Conservation (phyloP, 1,284 basidiomycete species). For the Gomphus sp. region DNA sequence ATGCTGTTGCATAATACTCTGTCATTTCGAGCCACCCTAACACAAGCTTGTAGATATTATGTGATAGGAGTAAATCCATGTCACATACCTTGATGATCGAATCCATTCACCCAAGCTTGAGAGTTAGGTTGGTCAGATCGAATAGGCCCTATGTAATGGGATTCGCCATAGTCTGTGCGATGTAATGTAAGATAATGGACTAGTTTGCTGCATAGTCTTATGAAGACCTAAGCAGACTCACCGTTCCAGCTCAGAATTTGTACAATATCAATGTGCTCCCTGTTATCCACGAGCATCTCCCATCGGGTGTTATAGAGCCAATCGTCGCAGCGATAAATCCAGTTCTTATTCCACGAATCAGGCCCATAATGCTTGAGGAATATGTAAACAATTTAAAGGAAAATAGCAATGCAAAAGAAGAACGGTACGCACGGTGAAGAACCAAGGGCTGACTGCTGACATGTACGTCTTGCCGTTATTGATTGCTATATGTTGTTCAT, state of each 20-base stretch:
- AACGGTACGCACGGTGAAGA: conserved; percentile 25
- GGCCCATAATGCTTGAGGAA: conserved; percentile 38
- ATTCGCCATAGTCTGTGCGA: conserved; percentile 42
- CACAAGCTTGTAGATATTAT: background rate
- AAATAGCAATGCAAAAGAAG: conserved; percentile 10
- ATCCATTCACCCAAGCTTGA: conserved; percentile 44
- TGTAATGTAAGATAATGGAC: background rate
- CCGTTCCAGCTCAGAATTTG: conserved; percentile 57
- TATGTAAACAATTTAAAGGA: background rate
- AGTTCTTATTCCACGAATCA: conserved; percentile 58
- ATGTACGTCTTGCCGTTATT: conserved; percentile 26
- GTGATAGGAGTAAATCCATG: background rate
- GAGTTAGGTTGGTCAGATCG: conserved; percentile 34
- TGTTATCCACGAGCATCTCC: conserved; percentile 46
- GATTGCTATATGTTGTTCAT: conserved; percentile 13
- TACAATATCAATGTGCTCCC: conserved; percentile 43
- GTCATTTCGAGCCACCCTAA: conserved; percentile 58
- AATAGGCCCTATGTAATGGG: conserved; percentile 40
- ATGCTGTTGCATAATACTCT: conserved; percentile 62
- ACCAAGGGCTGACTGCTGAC: conserved; percentile 30
- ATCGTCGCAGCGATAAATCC: conserved; percentile 53
- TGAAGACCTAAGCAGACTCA: background rate
- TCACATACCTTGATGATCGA: conserved; percentile 28
- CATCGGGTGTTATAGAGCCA: conserved; percentile 54
- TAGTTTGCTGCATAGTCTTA: background rate